Base-by-base conservation (phyloP, 169 alveolate species). In the Babesia sp. region DNA sequence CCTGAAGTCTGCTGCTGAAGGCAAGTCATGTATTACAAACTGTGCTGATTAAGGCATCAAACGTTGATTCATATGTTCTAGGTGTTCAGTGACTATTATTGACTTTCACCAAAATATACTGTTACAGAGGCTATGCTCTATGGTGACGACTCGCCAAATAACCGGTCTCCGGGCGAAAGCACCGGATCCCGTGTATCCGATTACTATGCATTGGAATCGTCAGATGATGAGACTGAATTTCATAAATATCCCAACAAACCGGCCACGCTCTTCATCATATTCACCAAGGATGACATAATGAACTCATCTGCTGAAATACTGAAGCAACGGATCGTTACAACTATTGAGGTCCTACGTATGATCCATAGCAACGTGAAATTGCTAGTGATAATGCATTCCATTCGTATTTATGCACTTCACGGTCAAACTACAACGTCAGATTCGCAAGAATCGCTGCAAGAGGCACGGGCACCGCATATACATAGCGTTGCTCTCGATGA, bases 281-380 rank as follows among this genome's bases (percentile, higher is more conserved):
- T 57, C 75, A 59, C 83, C 37, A 79, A 56, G 69, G 76, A 70
- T 12, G 83, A 69, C 76, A 22, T 78, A 20, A 18, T 41, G 60
- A 41, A 41, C n/a, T 12, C 11, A 34, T 44, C 54, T 8, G 45
- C 45, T 12, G 76, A 68, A 14, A n/a, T 22, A 24, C 28, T 79
- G 56, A 44, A 60, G 57, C 37, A 46, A 3, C 75, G 55, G 5
- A 59, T 79, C 8, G n/a, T 14, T n/a, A 63, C 60, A 56, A 58
- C 54, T 20, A 48, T 81, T 14, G 74, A 72, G 41, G 29, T 50
- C 16, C 37, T 81, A 6, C 60, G 50, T 28, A 63, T 59, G 1
- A 26, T 54, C n/a, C 34, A 81, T 22, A 36, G 44, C 16, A 18
- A 51, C 34, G 53, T 71, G 2, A 71, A 33, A 37, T 11, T 71